Base-by-base conservation (phyloP, 176 grass and related monocot species). In the Bothriochloa decipiens region DNA sequence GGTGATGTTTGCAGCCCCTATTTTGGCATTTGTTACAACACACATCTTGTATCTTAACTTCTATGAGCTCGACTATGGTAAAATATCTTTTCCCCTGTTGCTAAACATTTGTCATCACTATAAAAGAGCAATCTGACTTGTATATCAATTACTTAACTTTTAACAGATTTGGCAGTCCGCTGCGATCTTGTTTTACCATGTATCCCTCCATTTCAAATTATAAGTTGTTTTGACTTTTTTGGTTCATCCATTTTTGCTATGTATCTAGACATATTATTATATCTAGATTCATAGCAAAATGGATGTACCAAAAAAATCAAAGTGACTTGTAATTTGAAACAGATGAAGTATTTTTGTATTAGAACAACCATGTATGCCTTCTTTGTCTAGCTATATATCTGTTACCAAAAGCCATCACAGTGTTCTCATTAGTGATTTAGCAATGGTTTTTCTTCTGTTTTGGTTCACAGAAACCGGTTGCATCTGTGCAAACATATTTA, bases 21-120 rank as follows among this genome's bases (percentile, higher is more conserved):
- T 98, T 85, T 85, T 98, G 75, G 96, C 96, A 66, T 98, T 98
- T 13, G 91, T 98, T 76, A 98, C 96, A n/a, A 98, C 96, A 17
- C 96, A 98, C 73, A 95, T 98, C 60, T 89, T 98, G 70, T 98
- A 92, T n/a, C 96, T 98, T 52, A 98, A 98, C 78, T 98, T 98
- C 77, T 98, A 98, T 18, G n/a, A n/a, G n/a, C n/a, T n/a, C n/a
- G n/a, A n/a, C n/a, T n/a, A n/a, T n/a, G n/a, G n/a, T n/a, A n/a
- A n/a, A n/a, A n/a, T n/a, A n/a, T n/a, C n/a, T n/a, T n/a, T n/a
- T 69, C 37, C 23, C 50, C 85, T 73, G 25, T 53, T 81, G 18
- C 65, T 63, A 11, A 72, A 82, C 64, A 81, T 81, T 78, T 68
- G 20, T 11, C 45, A 73, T 77, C 20, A 32, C 72, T 87, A 20